Percentiles rank a stretch among this genome's conserved stretches.
phyloP scores from a whole-genome alignment of 75 land plant species.

The Sequoia sempervirens region DNA sequence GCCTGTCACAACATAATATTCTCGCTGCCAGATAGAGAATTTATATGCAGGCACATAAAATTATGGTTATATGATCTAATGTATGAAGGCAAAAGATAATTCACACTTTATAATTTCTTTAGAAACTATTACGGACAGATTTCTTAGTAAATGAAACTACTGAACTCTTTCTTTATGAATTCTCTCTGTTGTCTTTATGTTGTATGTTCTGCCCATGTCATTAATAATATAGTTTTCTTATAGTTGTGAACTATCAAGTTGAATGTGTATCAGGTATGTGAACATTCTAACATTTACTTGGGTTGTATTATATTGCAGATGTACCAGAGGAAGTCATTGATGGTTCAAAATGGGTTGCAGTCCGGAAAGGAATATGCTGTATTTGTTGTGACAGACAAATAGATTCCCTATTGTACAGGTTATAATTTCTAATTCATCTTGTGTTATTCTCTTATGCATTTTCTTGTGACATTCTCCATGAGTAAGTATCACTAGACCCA shows the following conservation, averaged over 20 bases:
- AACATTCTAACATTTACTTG: neutral
- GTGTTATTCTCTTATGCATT: neutral
- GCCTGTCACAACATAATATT: neutral
- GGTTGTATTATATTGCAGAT: constrained; percentile 18
- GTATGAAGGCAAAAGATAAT: neutral
- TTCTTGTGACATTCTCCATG: neutral
- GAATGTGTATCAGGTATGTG: neutral
- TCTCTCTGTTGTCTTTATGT: neutral
- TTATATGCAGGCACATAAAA: neutral
- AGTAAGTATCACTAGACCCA: too few relatives aligned
- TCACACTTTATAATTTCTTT: neutral
- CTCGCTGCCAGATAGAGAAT: neutral
- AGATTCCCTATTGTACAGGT: constrained; percentile 91
- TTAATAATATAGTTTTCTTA: neutral
- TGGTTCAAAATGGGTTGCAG: constrained; percentile 68
- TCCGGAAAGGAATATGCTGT: constrained; percentile 82
- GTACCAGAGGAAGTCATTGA: constrained; percentile 32
- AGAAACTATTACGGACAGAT: neutral
- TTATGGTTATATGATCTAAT: too few relatives aligned
- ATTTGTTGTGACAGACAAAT: constrained; percentile 72
- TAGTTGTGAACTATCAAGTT: neutral
- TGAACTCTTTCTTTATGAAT: neutral
- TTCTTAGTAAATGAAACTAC: neutral
- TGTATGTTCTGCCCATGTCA: neutral
- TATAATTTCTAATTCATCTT: neutral